phyloP scores from a whole-genome alignment of 2,329 filamentous ascomycete genomes.

The Aspergillus thermomutatus region DNA sequence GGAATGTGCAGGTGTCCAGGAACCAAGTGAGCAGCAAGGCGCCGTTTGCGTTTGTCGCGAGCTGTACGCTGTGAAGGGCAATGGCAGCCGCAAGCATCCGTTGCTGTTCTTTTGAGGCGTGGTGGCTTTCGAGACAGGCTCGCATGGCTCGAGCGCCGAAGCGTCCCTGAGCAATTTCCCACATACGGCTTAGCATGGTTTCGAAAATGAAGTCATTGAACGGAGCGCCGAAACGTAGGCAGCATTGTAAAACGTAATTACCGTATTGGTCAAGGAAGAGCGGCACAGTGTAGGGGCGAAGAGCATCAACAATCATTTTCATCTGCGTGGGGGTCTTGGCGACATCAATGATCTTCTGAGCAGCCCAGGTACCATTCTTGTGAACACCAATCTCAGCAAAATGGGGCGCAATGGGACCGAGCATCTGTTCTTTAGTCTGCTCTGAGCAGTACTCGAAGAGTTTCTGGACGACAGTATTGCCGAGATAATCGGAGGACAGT shows the following conservation, averaged over 20 bases:
- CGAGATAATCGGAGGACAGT: slow-evolving; percentile 90
- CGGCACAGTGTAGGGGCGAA: slow-evolving; percentile 82
- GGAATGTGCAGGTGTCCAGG: slow-evolving; percentile 95
- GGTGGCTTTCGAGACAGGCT: slow-evolving; percentile 93
- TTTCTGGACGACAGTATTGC: slow-evolving; percentile 99
- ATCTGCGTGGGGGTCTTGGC: slow-evolving; percentile 83
- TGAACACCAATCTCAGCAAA: slow-evolving; percentile 95
- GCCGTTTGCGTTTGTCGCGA: slow-evolving; percentile 94
- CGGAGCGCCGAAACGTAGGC: slow-evolving; percentile 82
- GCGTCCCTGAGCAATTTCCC: slow-evolving; percentile 87
- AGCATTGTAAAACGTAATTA: slow-evolving; percentile 97
- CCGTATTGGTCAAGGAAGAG: slow-evolving; percentile 97
- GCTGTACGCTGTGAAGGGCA: slow-evolving; percentile 91
- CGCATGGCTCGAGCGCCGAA: slow-evolving; percentile 96
- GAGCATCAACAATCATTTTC: slow-evolving; percentile 75
- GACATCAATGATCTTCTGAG: slow-evolving; percentile 98
- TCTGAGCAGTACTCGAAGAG: slow-evolving; percentile 96
- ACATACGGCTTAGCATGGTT: slow-evolving; percentile 89
- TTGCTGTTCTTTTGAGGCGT: slow-evolving; percentile 92
- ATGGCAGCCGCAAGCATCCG: slow-evolving; percentile 91
- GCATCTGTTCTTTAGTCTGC: slow-evolving; percentile 84
- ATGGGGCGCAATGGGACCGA: slow-evolving; percentile 81
- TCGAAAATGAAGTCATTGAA: slow-evolving; percentile 98
- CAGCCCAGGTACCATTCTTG: slow-evolving; percentile 99
- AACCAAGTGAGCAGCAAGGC: slow-evolving; percentile 95